Conservation (phyloP, 2,329 filamentous ascomycete species). For the Cadophora sp. region DNA sequence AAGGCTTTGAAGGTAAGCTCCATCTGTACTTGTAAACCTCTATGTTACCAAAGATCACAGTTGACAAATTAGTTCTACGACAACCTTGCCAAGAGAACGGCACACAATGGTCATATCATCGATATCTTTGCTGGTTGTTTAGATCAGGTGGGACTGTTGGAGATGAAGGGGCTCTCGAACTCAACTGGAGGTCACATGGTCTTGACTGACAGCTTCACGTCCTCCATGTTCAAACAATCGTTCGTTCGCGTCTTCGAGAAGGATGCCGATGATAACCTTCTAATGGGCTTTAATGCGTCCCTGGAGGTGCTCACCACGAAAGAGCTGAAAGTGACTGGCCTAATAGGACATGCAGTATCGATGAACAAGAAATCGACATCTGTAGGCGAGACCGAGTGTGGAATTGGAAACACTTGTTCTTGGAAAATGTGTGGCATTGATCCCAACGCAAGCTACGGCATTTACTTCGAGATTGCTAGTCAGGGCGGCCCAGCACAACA, state of each 20-base stretch:
- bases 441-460: conserved; percentile 88
- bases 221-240: conserved; percentile 99
- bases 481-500: conserved; percentile 87
- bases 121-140: conserved; percentile 98
- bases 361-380: conserved; percentile 98
- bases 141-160: conserved; percentile 93
- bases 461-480: conserved; percentile 97
- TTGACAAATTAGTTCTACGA: conserved; percentile 80
- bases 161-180: conserved; percentile 98
- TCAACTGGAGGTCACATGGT: conserved; percentile 98
- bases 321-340: conserved; percentile 95
- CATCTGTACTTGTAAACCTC: neutral
- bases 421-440: conserved; percentile 99
- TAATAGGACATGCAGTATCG: conserved; percentile 96
- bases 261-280: conserved; percentile 89
- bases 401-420: conserved; percentile 96
- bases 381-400: conserved; percentile 96
- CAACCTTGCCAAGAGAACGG: conserved; percentile 87
- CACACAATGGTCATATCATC: conserved; percentile 96
- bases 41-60: neutral
- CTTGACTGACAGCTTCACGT: conserved; percentile 96
- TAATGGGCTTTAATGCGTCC: conserved; percentile 98
- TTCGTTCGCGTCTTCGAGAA: conserved; percentile 98
- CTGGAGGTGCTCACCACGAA: conserved; percentile 97
- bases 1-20: conserved; percentile 86